Evolutionary conservation across 2,329 filamentous ascomycete species (phyloP), one percentile per base, ranked within the genome.

Genomic region (Aspergillus japonicus): DNA sequence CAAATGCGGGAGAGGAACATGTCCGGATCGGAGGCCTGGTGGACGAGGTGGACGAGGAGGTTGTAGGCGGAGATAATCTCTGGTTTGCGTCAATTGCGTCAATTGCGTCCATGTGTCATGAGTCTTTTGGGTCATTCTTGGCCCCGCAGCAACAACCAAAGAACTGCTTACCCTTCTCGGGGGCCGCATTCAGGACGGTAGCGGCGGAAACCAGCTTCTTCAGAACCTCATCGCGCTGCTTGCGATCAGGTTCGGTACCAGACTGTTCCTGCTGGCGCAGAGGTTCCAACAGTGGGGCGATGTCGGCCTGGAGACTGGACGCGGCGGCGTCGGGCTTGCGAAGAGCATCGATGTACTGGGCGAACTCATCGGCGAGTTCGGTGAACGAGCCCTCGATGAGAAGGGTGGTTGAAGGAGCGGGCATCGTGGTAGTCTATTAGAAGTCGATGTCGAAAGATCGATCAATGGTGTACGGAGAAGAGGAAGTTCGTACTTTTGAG

Each of bases 61-160:
- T 99, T 98, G 82, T 97, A 97, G 62, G 94, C 92, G 61, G 94
- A 89, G 62, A 92, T 93, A 77, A 97, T 95, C 79, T 98, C 94
- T 88, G 72, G 66, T 61, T 61, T 61, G 7, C 14, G 33, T 42
- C n/a, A 29, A 54, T 66, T 75, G 14, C 16, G 68, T 59, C 59
- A 29, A 54, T 66, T 75, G 14, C 16, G 68, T 59, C 59, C 44
- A 33, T 48, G 57, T 56, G 62, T 65, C 50, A 66, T 52, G 16
- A 12, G 56, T 39, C 53, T 52, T 59, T 65, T 50, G 47, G 52
- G 48, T 63, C 21, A 51, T 51, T 63, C 29, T 29, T 29, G 7
- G 12, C 42, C 54, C 26, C 39, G 23, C 14, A 47, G 35, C 23
- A 33, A 19, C 7, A 44, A 21, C 12, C 26, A 21, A 5, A 14